Evolutionary conservation across 768 basidiomycete species (phyloP).

Genomic region (Antrodiella citrinella): DNA sequence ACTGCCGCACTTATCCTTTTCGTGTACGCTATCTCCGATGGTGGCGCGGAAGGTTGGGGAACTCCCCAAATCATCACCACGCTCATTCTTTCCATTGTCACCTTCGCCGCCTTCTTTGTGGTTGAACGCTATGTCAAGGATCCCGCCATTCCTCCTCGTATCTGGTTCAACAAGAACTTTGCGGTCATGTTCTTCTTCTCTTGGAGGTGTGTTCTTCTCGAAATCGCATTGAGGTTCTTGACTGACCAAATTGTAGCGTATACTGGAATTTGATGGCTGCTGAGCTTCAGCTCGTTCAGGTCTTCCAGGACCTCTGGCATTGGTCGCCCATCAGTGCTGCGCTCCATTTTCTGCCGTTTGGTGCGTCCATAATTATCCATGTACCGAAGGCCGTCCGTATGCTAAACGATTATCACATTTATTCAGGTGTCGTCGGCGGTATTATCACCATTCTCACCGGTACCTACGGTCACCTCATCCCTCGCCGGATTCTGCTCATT

Average conservation of each 20-base stretch:
- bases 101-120: constrained; percentile 4
- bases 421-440: constrained; percentile 3
- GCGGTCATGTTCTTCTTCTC: constrained; percentile 7
- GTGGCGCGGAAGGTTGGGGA: constrained; percentile 2
- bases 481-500: constrained; percentile 4
- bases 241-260: neutral
- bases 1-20: constrained; percentile 4
- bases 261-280: constrained; percentile 3
- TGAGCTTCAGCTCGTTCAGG: constrained; percentile 1
- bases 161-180: constrained; percentile 7
- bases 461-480: constrained; percentile 5
- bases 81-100: constrained; percentile 3
- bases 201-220: constrained; percentile 3
- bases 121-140: constrained; percentile 4
- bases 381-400: neutral
- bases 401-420: neutral
- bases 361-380: neutral
- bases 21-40: constrained; percentile 6
- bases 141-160: constrained; percentile 3
- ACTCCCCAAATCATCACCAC: constrained; percentile 7
- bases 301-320: constrained; percentile 6
- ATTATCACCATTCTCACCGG: constrained; percentile 1
- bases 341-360: constrained; percentile 3
- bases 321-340: constrained; percentile 5
- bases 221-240: neutral